These are phyloP conservation scores for Brettanomyces naardenensis DNA, from an alignment of 805 yeast genomes.

Conservation along the genomic window DNA sequence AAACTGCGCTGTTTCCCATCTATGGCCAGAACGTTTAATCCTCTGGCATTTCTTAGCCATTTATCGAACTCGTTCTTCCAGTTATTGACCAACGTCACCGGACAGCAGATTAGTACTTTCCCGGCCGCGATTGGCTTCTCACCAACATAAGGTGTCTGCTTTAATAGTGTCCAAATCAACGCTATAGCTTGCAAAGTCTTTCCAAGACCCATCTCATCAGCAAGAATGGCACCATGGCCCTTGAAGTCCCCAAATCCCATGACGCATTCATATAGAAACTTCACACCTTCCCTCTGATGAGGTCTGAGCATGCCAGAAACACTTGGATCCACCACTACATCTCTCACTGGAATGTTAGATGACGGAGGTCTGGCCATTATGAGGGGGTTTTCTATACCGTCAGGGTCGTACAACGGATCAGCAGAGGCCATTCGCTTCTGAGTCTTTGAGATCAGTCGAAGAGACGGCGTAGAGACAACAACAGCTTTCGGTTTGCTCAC, in stretches of 20 bases:
- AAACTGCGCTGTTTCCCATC: slow-evolving; percentile 30
- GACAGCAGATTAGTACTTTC: slow-evolving; percentile 78
- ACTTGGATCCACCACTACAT: slow-evolving; percentile 55
- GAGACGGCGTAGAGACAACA: not conserved
- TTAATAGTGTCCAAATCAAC: slow-evolving; percentile 73
- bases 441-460: not conserved
- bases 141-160: slow-evolving; percentile 45
- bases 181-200: slow-evolving; percentile 83
- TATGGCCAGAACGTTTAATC: slow-evolving; percentile 56
- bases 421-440: slow-evolving; percentile 7
- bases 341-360: slow-evolving; percentile 13
- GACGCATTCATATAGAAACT: slow-evolving; percentile 74
- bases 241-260: slow-evolving; percentile 53
- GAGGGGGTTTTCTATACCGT: slow-evolving; percentile 6
- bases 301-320: slow-evolving; percentile 53
- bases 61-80: slow-evolving; percentile 86
- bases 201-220: slow-evolving; percentile 98
- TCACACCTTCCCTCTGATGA: slow-evolving; percentile 82
- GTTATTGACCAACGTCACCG: slow-evolving; percentile 79
- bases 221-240: slow-evolving; percentile 70
- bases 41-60: slow-evolving; percentile 58
- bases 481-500: not conserved
- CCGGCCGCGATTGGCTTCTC: slow-evolving; percentile 30
- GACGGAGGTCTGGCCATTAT: slow-evolving; percentile 10
- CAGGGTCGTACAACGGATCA: slow-evolving; percentile 11